Conservation (phyloP, 2,329 filamentous ascomycete genomes). For the Diaporthe sp. region DNA sequence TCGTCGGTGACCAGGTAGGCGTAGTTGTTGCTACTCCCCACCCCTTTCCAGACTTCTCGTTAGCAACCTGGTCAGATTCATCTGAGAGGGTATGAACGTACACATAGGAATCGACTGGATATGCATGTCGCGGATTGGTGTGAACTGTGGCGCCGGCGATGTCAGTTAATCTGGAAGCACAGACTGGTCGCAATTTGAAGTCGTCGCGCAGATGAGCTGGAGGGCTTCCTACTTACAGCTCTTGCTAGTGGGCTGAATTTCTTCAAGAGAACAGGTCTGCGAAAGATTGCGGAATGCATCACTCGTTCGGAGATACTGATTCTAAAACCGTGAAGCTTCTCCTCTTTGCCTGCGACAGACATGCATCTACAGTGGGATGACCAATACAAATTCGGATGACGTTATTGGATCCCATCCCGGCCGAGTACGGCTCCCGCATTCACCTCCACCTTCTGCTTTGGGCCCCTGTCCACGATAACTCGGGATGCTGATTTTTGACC, state of each 20-base stretch:
- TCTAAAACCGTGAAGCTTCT: constrained; percentile 16
- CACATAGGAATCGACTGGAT: constrained; percentile 92
- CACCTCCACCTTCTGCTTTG: background rate
- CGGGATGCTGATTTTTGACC: background rate
- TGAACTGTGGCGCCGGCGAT: constrained; percentile 46
- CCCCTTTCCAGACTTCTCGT: constrained; percentile 66
- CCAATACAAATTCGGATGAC: constrained; percentile 41
- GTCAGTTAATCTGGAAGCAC: background rate
- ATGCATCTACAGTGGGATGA: constrained; percentile 33
- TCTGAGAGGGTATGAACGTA: constrained; percentile 61
- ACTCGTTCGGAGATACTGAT: constrained; percentile 12
- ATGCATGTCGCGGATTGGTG: constrained; percentile 76
- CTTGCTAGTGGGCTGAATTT: constrained; percentile 49
- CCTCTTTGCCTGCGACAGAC: constrained; percentile 35
- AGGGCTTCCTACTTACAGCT: constrained; percentile 47
- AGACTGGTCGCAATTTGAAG: background rate
- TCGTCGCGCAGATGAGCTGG: background rate
- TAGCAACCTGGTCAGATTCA: background rate
- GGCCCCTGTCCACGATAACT: background rate
- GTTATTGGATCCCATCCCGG: constrained; percentile 39
- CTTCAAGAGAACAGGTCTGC: constrained; percentile 52
- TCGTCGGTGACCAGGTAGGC: constrained; percentile 86
- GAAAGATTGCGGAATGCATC: constrained; percentile 61
- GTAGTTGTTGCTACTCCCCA: constrained; percentile 85
- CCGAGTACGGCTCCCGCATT: constrained; percentile 8